Percentiles rank a stretch among this genome's conserved stretches.
Evolutionary conservation across 192 early-diverging fungal species (phyloP).

Genomic region (Backusella tuberculispora): DNA sequence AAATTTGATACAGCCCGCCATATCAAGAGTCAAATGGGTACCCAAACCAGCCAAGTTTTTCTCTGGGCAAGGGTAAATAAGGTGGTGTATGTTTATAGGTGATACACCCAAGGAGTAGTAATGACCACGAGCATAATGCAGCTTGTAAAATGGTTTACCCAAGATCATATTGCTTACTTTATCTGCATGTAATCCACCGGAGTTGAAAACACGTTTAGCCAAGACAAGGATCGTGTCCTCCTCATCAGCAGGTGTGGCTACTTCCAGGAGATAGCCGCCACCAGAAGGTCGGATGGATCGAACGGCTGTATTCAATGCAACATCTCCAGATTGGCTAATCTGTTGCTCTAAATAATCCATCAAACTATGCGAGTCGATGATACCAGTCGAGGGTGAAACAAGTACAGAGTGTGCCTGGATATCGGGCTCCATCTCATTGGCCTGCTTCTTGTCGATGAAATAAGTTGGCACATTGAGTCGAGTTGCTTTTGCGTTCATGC

Average conservation of each 20-base stretch:
- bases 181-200: slow-evolving; percentile 76
- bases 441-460: slow-evolving; percentile 49
- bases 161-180: slow-evolving; percentile 55
- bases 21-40: slow-evolving; percentile 79
- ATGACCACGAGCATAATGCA: slow-evolving; percentile 80
- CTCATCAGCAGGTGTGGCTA: slow-evolving; percentile 51
- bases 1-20: slow-evolving; percentile 76
- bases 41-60: slow-evolving; percentile 71
- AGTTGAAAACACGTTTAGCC: slow-evolving; percentile 71
- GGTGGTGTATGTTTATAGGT: slow-evolving; percentile 31
- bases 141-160: slow-evolving; percentile 44
- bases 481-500: slow-evolving; percentile 59
- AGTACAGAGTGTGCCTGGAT: slow-evolving; percentile 61
- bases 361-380: slow-evolving; percentile 75
- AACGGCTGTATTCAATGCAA: slow-evolving; percentile 59
- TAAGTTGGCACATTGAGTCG: slow-evolving; percentile 55
- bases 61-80: slow-evolving; percentile 86
- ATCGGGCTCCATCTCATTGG: slow-evolving; percentile 57
- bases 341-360: slow-evolving; percentile 66
- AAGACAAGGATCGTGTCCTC: slow-evolving; percentile 51
- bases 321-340: slow-evolving; percentile 52
- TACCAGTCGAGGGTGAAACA: slow-evolving; percentile 77
- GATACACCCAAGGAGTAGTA: slow-evolving; percentile 66
- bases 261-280: slow-evolving; percentile 52
- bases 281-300: slow-evolving; percentile 38